Base-by-base conservation (phyloP, 148 eudicot species). In the Vaccinium vitisidaea region DNA sequence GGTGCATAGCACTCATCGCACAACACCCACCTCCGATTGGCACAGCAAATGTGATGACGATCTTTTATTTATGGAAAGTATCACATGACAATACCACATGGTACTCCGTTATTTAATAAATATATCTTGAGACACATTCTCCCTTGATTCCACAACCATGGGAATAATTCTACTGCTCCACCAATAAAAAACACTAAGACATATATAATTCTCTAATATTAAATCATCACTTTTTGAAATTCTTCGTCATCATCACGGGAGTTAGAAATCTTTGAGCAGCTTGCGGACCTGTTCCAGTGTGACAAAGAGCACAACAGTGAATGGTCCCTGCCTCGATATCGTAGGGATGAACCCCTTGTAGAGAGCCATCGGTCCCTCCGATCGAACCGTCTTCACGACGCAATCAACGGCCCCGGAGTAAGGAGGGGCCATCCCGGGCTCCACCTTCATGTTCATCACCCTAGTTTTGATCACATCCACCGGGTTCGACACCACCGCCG, bases 391-490 rank as follows among this genome's bases (percentile, higher is more conserved):
- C 86, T 89, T 86, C 75, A 86, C 9, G 7, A 39, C 52, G 9
- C 87, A 85, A 75, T 91, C 91, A 2, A 91, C 16, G 65, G 91
- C 90, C n/a, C 93, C 93, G 4, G 46, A 80, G 80, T 91, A 91
- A 15, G 90, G 91, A 23, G 88, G 82, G 23, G 52, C 83, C 86
- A 8, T 43, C 12, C 91, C 92, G 2, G 84, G 85, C 84, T 81
- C 93, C 81, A 80, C 90, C 82, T 87, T 91, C 93, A 91, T 91
- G 59, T 91, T 91, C 93, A 91, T 91, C 61, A 91, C 93, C 78
- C 91, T 82, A 1, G 93, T 89, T 80, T 91, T 91, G 6, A 91
- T 89, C 87, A 89, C 93, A 32, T 91, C 93, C 71, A 91, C 88
- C 32, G 93, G 93, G 16, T 91, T 91, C 53, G 93, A 86, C 25